phyloP scores from a whole-genome alignment of 768 basidiomycete genomes.

The Pleurotus citrinopileatus region DNA sequence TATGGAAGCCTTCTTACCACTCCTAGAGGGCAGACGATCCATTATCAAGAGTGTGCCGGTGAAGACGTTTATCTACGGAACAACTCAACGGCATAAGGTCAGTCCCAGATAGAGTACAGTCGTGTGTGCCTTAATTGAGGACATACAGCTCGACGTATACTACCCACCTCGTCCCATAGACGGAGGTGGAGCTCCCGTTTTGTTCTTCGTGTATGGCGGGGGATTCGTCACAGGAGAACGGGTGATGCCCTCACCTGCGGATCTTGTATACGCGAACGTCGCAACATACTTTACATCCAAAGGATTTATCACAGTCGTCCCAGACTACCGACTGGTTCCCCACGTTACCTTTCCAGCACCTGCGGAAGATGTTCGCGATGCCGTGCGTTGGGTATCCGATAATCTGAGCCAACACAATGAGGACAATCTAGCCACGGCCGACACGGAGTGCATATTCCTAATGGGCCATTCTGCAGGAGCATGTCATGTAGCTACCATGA shows the following conservation, averaged over 20 bases:
- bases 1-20: conserved; percentile 42
- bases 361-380: conserved; percentile 58
- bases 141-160: conserved; percentile 60
- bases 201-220: conserved; percentile 69
- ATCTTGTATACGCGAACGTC: conserved; percentile 51
- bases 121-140: too few relatives aligned
- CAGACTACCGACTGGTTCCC: conserved; percentile 68
- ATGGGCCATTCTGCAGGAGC: conserved; percentile 67
- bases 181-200: conserved; percentile 35
- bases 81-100: conserved; percentile 49
- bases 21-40: conserved; percentile 45
- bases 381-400: conserved; percentile 49
- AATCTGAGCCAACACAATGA: conserved; percentile 20
- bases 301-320: conserved; percentile 62
- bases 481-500: conserved; percentile 41
- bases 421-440: conserved; percentile 25
- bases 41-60: conserved; percentile 46
- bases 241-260: conserved; percentile 39
- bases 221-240: conserved; percentile 54
- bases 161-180: conserved; percentile 38
- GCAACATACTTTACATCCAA: conserved; percentile 59
- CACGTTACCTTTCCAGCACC: conserved; percentile 50
- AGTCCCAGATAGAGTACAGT: conserved; percentile 8
- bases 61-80: conserved; percentile 57
- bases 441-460: conserved; percentile 41